phyloP scores from a whole-genome alignment of 495 filamentous ascomycete genomes.

The Podospora bellae-mahoneyi region DNA sequence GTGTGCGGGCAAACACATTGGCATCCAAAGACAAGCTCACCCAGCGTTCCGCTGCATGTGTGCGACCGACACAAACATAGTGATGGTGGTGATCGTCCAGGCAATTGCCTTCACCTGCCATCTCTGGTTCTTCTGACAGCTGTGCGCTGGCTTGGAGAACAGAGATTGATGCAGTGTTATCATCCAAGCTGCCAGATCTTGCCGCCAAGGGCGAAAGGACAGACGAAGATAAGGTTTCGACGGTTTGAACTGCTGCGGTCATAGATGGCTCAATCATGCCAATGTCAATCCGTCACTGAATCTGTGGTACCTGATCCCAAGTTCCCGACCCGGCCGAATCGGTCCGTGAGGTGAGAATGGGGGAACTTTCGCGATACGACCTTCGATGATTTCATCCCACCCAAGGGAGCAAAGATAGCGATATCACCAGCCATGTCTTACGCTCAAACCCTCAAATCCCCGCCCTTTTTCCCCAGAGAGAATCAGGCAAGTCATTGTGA shows the following conservation, averaged over 20 bases:
- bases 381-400: not conserved
- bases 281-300: not conserved
- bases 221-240: not conserved
- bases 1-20: not conserved
- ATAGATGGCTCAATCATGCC: not conserved
- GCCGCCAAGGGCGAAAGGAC: not conserved
- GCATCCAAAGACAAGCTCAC: not conserved
- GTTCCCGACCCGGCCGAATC: not conserved
- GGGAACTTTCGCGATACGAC: not conserved
- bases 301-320: not conserved
- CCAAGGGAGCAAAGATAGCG: constrained; percentile 1
- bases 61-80: not conserved
- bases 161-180: not conserved
- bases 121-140: not conserved
- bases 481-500: not conserved
- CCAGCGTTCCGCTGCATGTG: not conserved
- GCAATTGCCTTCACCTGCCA: not conserved
- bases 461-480: not conserved
- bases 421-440: constrained; percentile 5
- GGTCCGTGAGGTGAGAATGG: not conserved
- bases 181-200: not conserved
- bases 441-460: not conserved
- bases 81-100: not conserved
- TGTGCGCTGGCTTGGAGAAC: not conserved
- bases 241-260: not conserved